phyloP scores from a whole-genome alignment of 176 grass and related monocot species.

The Triticum timopheevii region DNA sequence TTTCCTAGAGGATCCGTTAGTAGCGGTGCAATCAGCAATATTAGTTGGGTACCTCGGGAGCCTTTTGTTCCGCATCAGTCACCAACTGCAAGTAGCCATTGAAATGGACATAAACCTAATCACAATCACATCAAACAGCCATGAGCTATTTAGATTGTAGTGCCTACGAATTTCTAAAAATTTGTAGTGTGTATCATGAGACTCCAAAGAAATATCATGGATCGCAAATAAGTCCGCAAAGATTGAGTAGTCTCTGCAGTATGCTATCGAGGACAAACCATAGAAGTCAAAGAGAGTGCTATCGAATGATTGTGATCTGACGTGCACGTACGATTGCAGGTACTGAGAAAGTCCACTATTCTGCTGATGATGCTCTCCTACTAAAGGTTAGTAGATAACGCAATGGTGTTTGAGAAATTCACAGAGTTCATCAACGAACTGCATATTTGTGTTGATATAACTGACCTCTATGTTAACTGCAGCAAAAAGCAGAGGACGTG shows the following conservation, averaged over 20 bases:
- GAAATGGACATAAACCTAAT: constrained; percentile 33
- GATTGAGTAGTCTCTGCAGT: not conserved
- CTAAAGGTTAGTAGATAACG: constrained; percentile 62
- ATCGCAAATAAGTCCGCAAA: not conserved
- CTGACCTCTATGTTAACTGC: constrained; percentile 39
- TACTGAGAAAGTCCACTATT: constrained; percentile 57
- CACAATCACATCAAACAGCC: not conserved
- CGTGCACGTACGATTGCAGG: constrained; percentile 29
- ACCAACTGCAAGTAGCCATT: not conserved
- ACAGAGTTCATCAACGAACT: not conserved
- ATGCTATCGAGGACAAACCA: not conserved
- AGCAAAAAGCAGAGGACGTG: constrained; percentile 81
- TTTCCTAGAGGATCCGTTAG: not conserved
- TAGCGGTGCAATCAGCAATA: not conserved
- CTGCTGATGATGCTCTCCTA: constrained; percentile 68
- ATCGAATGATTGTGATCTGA: not conserved
- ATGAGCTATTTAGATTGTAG: not conserved
- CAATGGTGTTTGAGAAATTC: not conserved
- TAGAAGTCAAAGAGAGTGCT: not conserved
- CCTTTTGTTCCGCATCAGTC: not conserved
- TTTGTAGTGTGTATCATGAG: too few species aligned
- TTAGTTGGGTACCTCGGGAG: not conserved
- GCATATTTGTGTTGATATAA: constrained; percentile 11
- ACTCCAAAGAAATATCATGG: too few species aligned
- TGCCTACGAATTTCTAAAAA: not conserved